Evolutionary conservation across 345 rosid genomes (phyloP), one percentile per base, ranked within the genome.

Genomic region (Brassica juncea): DNA sequence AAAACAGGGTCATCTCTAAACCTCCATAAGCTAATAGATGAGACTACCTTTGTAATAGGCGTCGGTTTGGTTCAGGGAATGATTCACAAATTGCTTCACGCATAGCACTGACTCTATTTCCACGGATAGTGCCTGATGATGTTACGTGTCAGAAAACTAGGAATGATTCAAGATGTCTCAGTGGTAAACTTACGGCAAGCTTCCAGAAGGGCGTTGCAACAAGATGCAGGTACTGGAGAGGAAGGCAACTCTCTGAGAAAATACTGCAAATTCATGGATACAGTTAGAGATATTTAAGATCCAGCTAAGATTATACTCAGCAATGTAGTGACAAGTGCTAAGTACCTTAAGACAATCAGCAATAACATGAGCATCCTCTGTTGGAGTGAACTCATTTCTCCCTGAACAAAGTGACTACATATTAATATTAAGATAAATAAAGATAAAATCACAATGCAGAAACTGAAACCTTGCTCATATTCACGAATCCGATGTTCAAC

Each of bases 51-150:
- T 95, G 93, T 86, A 95, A 78, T 68, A 95, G 82, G 74, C 89
- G 94, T 37, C 98, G 96, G 68, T 93, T 95, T 81, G 99, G 99
- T 87, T 95, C 99, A 58, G 99, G 99, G 78, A 95, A 95, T 44
- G 97, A 88, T 84, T 95, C 99, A 73, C 88, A 87, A 66, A 95
- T 92, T 81, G 99, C 97, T 75, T 80, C 76, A 58, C 94, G 89
- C 91, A 93, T 90, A 80, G 94, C 91, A 87, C 83, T 85, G 78
- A 91, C 89, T 86, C 97, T 84, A 84, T 60, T 76, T 30, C 83
- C 80, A 16, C 89, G 94, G 70, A 93, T 92, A 27, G 87, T 81
- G 80, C 97, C 99, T 95, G 84, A 68, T 69, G 39, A 80, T 32
- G 61, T 9, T 69, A 31, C 4, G 3, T 31, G 59, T 70, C 37